Percentiles rank a stretch among this genome's conserved stretches.
Conservation (phyloP, 164 flowering plant species). For the Chimonanthus praecox region DNA sequence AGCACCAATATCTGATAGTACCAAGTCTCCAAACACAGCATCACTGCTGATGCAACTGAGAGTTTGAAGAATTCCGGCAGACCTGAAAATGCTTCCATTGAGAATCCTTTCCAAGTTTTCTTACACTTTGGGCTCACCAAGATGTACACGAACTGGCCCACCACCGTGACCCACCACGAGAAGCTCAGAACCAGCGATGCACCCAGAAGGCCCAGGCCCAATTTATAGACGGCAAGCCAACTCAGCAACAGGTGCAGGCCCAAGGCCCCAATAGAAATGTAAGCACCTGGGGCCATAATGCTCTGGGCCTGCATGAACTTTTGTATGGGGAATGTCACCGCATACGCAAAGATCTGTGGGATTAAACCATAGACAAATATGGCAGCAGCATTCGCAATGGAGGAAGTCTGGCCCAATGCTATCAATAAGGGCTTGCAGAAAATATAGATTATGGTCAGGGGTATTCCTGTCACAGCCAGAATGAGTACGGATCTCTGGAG, state of each 20-base stretch:
- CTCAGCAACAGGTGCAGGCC: slow-evolving; percentile 34
- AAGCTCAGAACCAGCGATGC: slow-evolving; percentile 32
- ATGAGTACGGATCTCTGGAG: slow-evolving; percentile 66
- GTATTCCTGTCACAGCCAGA: slow-evolving; percentile 9
- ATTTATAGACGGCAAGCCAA: slow-evolving; percentile 37
- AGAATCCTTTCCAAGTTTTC: slow-evolving; percentile 60
- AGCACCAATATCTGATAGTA: slow-evolving; percentile 53
- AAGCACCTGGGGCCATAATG: slow-evolving; percentile 44
- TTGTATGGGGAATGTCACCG: slow-evolving; percentile 38
- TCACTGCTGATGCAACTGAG: slow-evolving; percentile 57
- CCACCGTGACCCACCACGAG: slow-evolving; percentile 30
- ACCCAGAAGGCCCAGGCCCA: slow-evolving; percentile 39
- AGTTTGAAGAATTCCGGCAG: slow-evolving; percentile 53
- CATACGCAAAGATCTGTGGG: slow-evolving; percentile 29
- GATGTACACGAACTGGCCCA: slow-evolving; percentile 34
- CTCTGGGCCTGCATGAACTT: slow-evolving; percentile 52
- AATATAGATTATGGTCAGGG: slow-evolving; percentile 38
- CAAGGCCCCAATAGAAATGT: slow-evolving; percentile 32
- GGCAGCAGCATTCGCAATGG: slow-evolving; percentile 33
- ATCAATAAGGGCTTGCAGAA: slow-evolving; percentile 34
- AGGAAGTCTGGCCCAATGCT: slow-evolving; percentile 34
- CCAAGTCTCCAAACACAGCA: slow-evolving; percentile 76
- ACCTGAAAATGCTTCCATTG: slow-evolving; percentile 42
- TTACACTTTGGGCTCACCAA: slow-evolving; percentile 38
- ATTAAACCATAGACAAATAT: slow-evolving; percentile 31